Evolutionary conservation across 2,329 filamentous ascomycete species (phyloP), one percentile per base, ranked within the genome.

Genomic region (Arthrobotrys musiformis): DNA sequence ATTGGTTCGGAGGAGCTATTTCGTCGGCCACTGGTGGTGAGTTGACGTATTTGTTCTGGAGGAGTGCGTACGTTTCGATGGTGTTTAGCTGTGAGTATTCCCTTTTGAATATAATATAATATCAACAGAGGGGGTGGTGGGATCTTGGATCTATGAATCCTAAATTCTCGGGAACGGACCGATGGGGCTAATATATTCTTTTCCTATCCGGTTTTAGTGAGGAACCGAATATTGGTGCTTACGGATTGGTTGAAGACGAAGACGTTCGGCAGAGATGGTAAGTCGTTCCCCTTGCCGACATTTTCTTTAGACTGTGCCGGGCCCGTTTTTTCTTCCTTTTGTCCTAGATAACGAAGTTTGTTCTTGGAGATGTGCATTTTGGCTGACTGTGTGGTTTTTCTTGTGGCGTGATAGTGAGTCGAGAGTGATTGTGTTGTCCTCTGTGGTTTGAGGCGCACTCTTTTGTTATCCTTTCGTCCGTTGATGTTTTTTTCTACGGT

Each of bases 241-340:
- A 87, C 97, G 82, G 95, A 99, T 86, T 99, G 95, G 95, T 84
- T 94, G 84, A 99, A 99, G 89, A 93, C 94, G 81, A 97, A 96
- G 87, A 86, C 95, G 77, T 99, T 99, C 83, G 95, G 95, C 79
- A 93, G 95, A 84, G 95, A 99, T 82, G 58, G 67, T 78, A 61
- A 70, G 58, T 30, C 17, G 22, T 35, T 35, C 42, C 15, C 42
- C 24, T 22, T 22, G 6, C 9, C 3, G 30, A 52, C 28, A 30
- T 48, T 74, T 52, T 60, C 46, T 58, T n/a, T 56, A 33, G 22
- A 56, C 66, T 4, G 17, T 69, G 22, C 24, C n/a, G n/a, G n/a
- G 15, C 30, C 30, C 7, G 9, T 37, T 58, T 58, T 30, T 33
- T 22, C 37, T 48, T 58, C 52, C 54, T 22, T 48, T 48, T 63